phyloP scores from a whole-genome alignment of 768 basidiomycete species.

The Pisolithus orientalis region DNA sequence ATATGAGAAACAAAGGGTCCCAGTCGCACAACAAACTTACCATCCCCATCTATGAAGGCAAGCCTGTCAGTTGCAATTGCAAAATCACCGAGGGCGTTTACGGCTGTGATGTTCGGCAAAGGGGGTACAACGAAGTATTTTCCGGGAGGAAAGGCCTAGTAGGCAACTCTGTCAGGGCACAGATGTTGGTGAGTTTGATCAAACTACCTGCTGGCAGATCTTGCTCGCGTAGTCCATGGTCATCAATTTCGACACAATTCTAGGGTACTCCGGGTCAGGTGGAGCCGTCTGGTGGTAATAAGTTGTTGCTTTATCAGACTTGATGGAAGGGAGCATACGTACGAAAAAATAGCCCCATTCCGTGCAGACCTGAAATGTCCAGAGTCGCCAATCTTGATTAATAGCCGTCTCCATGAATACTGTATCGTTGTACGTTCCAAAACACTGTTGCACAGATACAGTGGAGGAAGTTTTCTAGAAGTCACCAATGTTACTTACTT shows the following conservation, averaged over 20 bases:
- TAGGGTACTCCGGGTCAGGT: conserved; percentile 59
- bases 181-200: not conserved
- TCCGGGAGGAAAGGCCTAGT: conserved; percentile 72
- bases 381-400: conserved; percentile 75
- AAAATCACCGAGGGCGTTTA: conserved; percentile 84
- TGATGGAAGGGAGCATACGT: conserved; percentile 13
- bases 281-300: conserved; percentile 54
- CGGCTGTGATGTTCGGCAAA: conserved; percentile 72
- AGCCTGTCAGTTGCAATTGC: conserved; percentile 72
- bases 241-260: conserved; percentile 75
- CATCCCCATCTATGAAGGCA: conserved; percentile 85
- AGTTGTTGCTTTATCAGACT: not conserved
- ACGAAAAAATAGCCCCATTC: conserved; percentile 95
- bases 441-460: conserved; percentile 50
- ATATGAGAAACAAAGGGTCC: not conserved
- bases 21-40: conserved; percentile 28
- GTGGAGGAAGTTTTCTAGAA: not conserved
- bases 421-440: conserved; percentile 71
- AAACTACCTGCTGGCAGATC: conserved; percentile 54
- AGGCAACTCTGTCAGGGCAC: not conserved
- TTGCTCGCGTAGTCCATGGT: conserved; percentile 67
- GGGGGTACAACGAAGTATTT: conserved; percentile 64
- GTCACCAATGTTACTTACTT: conserved; percentile 30
- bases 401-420: conserved; percentile 58
- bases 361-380: conserved; percentile 90